Percentiles rank a stretch among this genome's conserved stretches.
phyloP scores from a whole-genome alignment of 2,329 filamentous ascomycete species.

The Niveomyces coronatus region DNA sequence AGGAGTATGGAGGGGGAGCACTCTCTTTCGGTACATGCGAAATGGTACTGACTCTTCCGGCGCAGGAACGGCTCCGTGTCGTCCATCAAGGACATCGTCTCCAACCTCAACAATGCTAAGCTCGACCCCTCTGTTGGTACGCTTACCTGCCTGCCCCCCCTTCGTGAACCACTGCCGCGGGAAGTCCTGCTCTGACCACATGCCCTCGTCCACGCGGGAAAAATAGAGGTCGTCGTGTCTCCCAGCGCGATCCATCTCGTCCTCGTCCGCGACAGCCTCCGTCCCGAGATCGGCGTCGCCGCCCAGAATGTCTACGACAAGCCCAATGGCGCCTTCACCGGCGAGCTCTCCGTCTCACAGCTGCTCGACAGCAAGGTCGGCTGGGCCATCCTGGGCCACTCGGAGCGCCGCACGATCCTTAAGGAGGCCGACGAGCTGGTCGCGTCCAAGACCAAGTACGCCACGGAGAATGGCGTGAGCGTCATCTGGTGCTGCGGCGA shows the following conservation, averaged over 20 bases:
- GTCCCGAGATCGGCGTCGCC: slow-evolving; percentile 69
- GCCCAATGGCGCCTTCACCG: slow-evolving; percentile 93
- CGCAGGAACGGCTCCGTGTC: slow-evolving; percentile 83
- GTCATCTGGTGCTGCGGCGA: slow-evolving; percentile 98
- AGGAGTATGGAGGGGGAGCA: too few relatives aligned
- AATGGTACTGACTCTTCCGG: slow-evolving; percentile 1
- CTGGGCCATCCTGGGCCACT: slow-evolving; percentile 91
- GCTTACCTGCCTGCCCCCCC: slow-evolving; percentile 20
- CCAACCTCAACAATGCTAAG: slow-evolving; percentile 76
- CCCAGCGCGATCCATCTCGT: slow-evolving; percentile 87
- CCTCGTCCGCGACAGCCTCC: slow-evolving; percentile 69
- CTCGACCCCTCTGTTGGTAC: slow-evolving; percentile 66
- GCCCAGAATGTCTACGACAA: slow-evolving; percentile 97
- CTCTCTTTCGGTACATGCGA: neutral
- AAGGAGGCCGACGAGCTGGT: slow-evolving; percentile 79
- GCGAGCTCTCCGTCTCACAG: slow-evolving; percentile 88
- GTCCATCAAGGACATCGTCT: slow-evolving; percentile 83
- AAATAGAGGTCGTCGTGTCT: slow-evolving; percentile 82
- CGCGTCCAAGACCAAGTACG: slow-evolving; percentile 88
- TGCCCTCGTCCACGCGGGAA: neutral
- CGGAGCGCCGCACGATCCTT: slow-evolving; percentile 84
- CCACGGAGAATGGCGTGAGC: slow-evolving; percentile 72
- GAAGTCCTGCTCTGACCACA: slow-evolving; percentile 9
- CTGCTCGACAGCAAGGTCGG: slow-evolving; percentile 79
- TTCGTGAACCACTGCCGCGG: too few relatives aligned